phyloP scores from a whole-genome alignment of 176 grass and related monocot genomes.

The Secale cereale region DNA sequence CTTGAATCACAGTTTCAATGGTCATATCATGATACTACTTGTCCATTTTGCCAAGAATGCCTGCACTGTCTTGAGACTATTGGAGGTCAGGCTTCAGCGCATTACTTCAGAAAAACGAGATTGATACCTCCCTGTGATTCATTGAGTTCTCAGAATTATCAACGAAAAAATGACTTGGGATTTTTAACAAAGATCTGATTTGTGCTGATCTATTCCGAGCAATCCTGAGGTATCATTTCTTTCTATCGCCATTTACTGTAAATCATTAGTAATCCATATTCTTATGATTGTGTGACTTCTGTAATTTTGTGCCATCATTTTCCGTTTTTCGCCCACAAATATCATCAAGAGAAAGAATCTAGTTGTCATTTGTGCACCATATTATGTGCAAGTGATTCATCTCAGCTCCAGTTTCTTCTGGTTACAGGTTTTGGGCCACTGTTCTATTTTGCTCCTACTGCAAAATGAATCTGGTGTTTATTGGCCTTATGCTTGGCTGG shows the following conservation, averaged over 20 bases:
- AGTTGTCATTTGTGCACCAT: background rate
- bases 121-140: background rate
- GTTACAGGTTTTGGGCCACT: background rate
- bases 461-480: background rate
- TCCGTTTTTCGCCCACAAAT: background rate
- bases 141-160: background rate
- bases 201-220: background rate
- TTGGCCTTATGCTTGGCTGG: background rate
- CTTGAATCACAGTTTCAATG: background rate
- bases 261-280: background rate
- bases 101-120: background rate
- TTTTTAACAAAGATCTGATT: background rate
- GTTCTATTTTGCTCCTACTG: background rate
- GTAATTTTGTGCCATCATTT: background rate
- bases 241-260: background rate
- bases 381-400: background rate
- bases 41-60: background rate
- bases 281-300: background rate
- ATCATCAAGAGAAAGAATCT: background rate
- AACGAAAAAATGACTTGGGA: background rate
- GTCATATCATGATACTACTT: background rate
- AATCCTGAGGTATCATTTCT: background rate
- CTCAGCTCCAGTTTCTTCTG: background rate
- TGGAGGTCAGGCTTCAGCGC: background rate
- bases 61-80: background rate